These are phyloP conservation scores for Aspergillus indologenus DNA, from an alignment of 495 filamentous ascomycete species.

Conservation along the genomic window DNA sequence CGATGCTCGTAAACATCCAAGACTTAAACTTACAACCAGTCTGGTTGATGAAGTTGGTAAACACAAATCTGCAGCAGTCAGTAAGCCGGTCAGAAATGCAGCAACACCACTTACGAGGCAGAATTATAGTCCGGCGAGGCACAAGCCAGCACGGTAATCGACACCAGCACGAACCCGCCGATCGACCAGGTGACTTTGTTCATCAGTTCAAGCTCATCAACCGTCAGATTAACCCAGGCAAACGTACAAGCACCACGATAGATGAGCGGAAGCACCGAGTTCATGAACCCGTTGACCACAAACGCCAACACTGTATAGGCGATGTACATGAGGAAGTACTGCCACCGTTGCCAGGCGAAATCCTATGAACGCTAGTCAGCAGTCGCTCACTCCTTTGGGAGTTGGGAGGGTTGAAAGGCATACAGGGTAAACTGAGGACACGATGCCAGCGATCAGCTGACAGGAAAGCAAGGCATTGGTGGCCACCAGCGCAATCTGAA, in stretches of 20 bases:
- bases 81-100: constrained; percentile 13
- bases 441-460: constrained; percentile 57
- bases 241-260: constrained; percentile 54
- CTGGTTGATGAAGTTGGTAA: constrained; percentile 55
- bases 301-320: constrained; percentile 61
- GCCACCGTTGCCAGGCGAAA: constrained; percentile 60
- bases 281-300: constrained; percentile 65
- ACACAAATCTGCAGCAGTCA: constrained; percentile 56
- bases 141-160: constrained; percentile 61
- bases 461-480: constrained; percentile 53
- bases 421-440: constrained; percentile 55
- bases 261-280: constrained; percentile 58
- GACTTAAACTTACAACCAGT: constrained; percentile 47
- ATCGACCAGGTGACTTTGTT: constrained; percentile 61
- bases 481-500: constrained; percentile 53
- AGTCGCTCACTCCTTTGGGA: not conserved
- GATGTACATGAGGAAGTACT: constrained; percentile 75
- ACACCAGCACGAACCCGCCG: constrained; percentile 63
- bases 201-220: not conserved
- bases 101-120: constrained; percentile 47
- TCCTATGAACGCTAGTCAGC: constrained; percentile 16
- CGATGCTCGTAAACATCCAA: not conserved
- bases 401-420: not conserved
- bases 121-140: constrained; percentile 59
- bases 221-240: not conserved